A percentile compares a stretch with the other conserved stretches of the same genome.
Conservation (phyloP, 2,329 filamentous ascomycete genomes). For the Fusarium buharicum region DNA sequence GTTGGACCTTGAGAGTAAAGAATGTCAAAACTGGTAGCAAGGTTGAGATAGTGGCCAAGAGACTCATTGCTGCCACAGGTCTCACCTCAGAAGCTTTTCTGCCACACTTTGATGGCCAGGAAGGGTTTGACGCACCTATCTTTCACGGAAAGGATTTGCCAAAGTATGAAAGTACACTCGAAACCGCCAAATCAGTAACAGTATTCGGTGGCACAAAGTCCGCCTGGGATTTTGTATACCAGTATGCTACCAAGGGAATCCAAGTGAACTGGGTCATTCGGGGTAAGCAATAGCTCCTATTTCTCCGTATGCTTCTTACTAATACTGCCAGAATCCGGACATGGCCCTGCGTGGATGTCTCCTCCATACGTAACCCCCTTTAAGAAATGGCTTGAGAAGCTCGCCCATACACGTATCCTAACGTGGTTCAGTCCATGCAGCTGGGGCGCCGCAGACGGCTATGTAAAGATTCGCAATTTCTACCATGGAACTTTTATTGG, state of each 20-base stretch:
- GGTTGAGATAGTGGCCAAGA: slow-evolving; percentile 53
- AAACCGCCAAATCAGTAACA: slow-evolving; percentile 57
- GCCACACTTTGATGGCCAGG: slow-evolving; percentile 59
- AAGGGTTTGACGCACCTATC: slow-evolving; percentile 57
- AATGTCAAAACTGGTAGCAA: slow-evolving; percentile 25
- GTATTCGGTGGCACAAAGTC: slow-evolving; percentile 73
- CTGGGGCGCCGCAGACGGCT: slow-evolving; percentile 69
- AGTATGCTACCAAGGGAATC: slow-evolving; percentile 65
- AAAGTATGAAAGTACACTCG: slow-evolving; percentile 53
- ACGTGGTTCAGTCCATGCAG: slow-evolving; percentile 74
- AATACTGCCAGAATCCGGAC: slow-evolving; percentile 50
- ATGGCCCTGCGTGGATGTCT: slow-evolving; percentile 66
- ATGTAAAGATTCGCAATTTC: slow-evolving; percentile 57
- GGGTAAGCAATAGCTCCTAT: slow-evolving; percentile 45
- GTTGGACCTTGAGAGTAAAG: slow-evolving; percentile 51
- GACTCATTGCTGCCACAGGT: slow-evolving; percentile 66
- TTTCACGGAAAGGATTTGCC: slow-evolving; percentile 63
- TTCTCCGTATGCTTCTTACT: slow-evolving; percentile 9
- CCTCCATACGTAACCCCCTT: slow-evolving; percentile 70
- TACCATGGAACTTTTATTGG: slow-evolving; percentile 64
- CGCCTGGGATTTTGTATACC: slow-evolving; percentile 72
- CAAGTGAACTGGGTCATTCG: slow-evolving; percentile 71
- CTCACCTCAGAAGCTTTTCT: slow-evolving; percentile 60
- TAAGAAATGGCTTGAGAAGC: slow-evolving; percentile 69
- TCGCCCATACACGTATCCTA: slow-evolving; percentile 64